phyloP scores from a whole-genome alignment of 345 rosid species.

The Populus simonii region DNA sequence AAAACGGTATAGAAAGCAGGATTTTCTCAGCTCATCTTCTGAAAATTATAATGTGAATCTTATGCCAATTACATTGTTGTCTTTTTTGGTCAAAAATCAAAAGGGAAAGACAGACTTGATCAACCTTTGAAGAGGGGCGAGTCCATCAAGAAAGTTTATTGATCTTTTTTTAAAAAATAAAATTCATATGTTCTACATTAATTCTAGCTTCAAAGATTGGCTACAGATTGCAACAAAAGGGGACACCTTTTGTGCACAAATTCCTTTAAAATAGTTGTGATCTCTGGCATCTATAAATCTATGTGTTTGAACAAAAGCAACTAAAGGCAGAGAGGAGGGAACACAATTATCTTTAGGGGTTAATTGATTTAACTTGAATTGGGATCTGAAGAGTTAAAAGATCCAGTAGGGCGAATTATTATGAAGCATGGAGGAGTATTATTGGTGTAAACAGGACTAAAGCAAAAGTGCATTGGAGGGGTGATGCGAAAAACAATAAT shows the following conservation, averaged over 20 bases:
- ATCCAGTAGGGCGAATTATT: background rate
- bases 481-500: background rate
- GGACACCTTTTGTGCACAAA: background rate
- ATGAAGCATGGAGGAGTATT: background rate
- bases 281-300: background rate
- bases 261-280: background rate
- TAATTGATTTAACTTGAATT: conserved; percentile 9
- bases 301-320: background rate
- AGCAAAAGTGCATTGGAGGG: conserved; percentile 18
- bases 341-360: conserved; percentile 6
- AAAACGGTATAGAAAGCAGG: background rate
- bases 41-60: background rate
- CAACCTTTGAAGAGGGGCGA: conserved; percentile 9
- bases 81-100: conserved; percentile 18
- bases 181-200: background rate
- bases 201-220: background rate
- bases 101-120: conserved; percentile 6
- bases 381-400: background rate
- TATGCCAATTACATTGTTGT: background rate
- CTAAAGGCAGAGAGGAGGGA: conserved; percentile 8
- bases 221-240: background rate
- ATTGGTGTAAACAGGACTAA: conserved; percentile 5
- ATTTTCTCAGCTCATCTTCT: background rate
- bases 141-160: conserved; percentile 2
- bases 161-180: background rate